Base-by-base conservation (phyloP, 2,329 filamentous ascomycete genomes). In the Fusarium chuoi region DNA sequence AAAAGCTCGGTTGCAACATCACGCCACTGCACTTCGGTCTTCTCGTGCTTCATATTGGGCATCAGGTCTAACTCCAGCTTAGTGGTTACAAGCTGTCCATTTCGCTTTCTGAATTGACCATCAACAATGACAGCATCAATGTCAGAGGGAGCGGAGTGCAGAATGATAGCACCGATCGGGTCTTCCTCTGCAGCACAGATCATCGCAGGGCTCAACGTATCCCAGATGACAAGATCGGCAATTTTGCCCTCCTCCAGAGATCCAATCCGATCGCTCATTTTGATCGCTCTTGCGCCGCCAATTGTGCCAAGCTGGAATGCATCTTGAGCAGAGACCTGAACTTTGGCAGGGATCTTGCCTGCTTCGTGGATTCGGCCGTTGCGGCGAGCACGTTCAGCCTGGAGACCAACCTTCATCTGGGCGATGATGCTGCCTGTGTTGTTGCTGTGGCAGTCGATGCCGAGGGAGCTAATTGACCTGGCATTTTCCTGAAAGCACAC, bases 401-500 rank as follows among this genome's bases (percentile, higher is more conserved):
- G 64, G 12, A 68, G 18, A 10, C 30, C 65, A n/a, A 69, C 17
- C 2, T 38, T 38, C 65, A 68, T 68, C 12, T 68, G 65, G 3
- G 42, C 45, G 1, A 49, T 56, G 7, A 68, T 68, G 3, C 56
- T 68, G 0, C 48, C 56, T 4, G 56, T 63, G 20, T 63, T 68
- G 17, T 54, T 63, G 7, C 65, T 68, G 3, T 68, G 65, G 2
- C 65, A 68, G 20, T 68, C 65, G 1, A 68, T 51, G 0, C 64
- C 65, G 1, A 68, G 33, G 5, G 64, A 68, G 2, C 48, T 44
- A 6, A 68, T 68, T 0, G 42, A 51, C 20, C 24, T 68, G 14
- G 64, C 65, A 3, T 68, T 68, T 1, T 68, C 42, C 22, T 68
- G 65, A 2, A 68, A 68, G 14, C 65, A 68, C 2, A 68, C 49